Base-by-base conservation (phyloP, 208 protist species). In the Acanthamoeba sp. region DNA sequence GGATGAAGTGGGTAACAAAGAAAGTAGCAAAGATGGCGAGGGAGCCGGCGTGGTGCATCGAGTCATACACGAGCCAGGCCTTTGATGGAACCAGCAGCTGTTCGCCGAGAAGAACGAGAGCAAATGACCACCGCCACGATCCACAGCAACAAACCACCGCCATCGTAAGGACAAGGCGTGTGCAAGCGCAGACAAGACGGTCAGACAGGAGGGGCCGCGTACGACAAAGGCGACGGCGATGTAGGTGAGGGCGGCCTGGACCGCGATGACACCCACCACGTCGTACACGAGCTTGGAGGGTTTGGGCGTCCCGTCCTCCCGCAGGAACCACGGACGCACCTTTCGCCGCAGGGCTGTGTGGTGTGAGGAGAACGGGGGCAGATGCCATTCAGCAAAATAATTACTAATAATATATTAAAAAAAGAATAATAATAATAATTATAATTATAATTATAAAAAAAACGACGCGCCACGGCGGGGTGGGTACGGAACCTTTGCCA, bases 401-500 rank as follows among this genome's bases (percentile, higher is more conserved):
- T n/a, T n/a, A n/a, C n/a, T n/a, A n/a, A n/a, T n/a, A n/a, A n/a
- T n/a, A n/a, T n/a, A n/a, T n/a, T n/a, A n/a, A n/a, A n/a, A n/a
- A n/a, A n/a, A n/a, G n/a, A n/a, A n/a, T n/a, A n/a, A n/a, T n/a
- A n/a, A n/a, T n/a, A n/a, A n/a, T n/a, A n/a, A n/a, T n/a, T n/a
- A n/a, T n/a, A n/a, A n/a, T n/a, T n/a, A n/a, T n/a, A n/a, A 48
- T 10, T 10, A 48, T 10, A 48, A 3, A 10, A 48, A 3, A 3
- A 48, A 48, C 42, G 42, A 48, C 42, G 10, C 42, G 42, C 6
- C 42, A 48, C 42, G 42, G 10, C 42, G 10, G 6, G 42, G 42
- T 10, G 6, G 42, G 5, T 40, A 3, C 2, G 5, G 71, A 3
- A 82, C 76, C 36, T 85, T 96, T 96, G n/a, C 91, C 93, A 29